Evolutionary conservation across 176 grass and related monocot genomes (phyloP), one percentile per base, ranked within the genome.

Genomic region (Aegilops longissima): DNA sequence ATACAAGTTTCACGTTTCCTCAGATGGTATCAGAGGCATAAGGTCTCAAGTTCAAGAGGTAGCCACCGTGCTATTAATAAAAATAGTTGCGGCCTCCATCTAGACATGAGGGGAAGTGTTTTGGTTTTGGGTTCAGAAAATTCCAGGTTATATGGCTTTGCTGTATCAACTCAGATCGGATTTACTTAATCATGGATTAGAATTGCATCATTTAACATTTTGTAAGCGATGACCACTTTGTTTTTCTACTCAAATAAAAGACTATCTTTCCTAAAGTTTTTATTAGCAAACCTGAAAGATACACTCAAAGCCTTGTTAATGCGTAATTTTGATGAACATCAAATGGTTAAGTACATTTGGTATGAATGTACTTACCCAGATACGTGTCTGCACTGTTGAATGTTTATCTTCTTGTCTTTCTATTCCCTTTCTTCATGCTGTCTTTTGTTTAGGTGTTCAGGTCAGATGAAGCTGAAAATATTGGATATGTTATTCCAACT

Each of bases 401-500:
- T 30, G 23, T 79, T 80, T 73, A 39, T 63, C 23, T 79, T 80
- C 13, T 52, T 12, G 5, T 62, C 45, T 64, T 27, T 74, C 49
- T 24, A 62, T 33, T 54, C 31, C 30, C 56, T 12, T 88, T 78
- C 89, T 66, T 98, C 88, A 96, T 85, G 70, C 86, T 80, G 64
- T 85, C 82, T 66, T 93, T 88, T 91, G 63, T 98, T 92, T 98
- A 98, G 93, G 96, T 90, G 34, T 96, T 88, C 92, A 95, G 94
- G 75, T 93, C 89, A 77, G 92, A 94, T 81, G 97, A 96, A 92
- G 90, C 92, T 90, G 97, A 99, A 90, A 99, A 99, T 92, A 96
- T 99, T 79, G 94, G 97, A 91, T 99, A 99, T 90, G 97, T 96
- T 73, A 96, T 99, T 90, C 97, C 97, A 73, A 99, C 94, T 80